Evolutionary conservation across 139 green algal genomes (phyloP).

Genomic region (Marvania coccoides): DNA sequence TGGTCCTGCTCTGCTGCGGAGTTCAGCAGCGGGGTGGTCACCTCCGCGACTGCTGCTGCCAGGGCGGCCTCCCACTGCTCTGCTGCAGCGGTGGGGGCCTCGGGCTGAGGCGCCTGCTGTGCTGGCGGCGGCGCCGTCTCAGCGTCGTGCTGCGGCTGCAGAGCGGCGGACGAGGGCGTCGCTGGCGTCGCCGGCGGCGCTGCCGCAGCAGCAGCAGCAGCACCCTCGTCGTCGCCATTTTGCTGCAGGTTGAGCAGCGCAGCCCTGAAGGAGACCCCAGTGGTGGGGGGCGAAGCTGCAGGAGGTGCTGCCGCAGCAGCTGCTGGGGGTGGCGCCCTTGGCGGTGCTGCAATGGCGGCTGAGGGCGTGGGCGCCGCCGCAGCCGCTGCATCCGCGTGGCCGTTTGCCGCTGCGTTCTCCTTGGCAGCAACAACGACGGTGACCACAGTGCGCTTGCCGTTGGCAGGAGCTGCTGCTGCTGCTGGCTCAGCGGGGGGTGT

Average conservation of each 20-base stretch:
- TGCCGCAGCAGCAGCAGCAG: neutral
- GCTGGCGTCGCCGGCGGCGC: neutral
- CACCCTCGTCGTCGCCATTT: conserved; percentile 1
- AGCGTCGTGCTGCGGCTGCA: neutral
- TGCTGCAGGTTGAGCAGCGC: conserved; percentile 13
- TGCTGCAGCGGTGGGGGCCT: neutral
- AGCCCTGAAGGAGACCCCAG: conserved; percentile 10
- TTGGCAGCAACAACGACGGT: neutral
- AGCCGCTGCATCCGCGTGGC: neutral
- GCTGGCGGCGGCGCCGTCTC: neutral
- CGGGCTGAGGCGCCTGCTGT: neutral
- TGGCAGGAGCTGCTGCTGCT: conserved; percentile 15
- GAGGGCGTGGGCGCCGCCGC: neutral
- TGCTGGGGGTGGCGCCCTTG: neutral
- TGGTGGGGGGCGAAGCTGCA: neutral
- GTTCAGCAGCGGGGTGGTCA: neutral
- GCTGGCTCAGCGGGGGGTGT: neutral
- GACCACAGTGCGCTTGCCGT: neutral
- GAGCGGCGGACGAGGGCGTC: neutral
- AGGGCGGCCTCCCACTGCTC: neutral
- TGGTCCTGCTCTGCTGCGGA: neutral
- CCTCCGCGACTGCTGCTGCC: neutral
- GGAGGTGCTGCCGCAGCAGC: neutral
- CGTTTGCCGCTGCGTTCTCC: neutral
- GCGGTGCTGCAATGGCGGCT: neutral